Conservation (phyloP, 768 basidiomycete genomes). For the Leccinellum rugosiceps region DNA sequence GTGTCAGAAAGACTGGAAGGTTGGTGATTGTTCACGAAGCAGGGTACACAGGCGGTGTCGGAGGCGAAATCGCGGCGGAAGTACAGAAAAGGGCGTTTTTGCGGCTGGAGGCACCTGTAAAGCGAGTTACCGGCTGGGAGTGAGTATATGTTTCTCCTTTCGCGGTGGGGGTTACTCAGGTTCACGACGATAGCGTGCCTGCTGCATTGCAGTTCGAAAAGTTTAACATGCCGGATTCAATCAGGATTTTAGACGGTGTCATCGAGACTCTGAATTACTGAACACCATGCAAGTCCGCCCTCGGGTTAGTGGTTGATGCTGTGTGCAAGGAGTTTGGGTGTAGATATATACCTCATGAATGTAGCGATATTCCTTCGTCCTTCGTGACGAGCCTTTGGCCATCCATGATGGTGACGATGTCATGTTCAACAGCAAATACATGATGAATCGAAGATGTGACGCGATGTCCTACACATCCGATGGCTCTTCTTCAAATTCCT, state of each 20-base stretch:
- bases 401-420: background rate
- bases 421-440: background rate
- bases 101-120: conserved; percentile 84
- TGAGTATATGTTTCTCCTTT: conserved; percentile 43
- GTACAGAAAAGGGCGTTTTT: conserved; percentile 87
- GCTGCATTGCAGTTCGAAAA: conserved; percentile 85
- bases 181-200: conserved; percentile 55
- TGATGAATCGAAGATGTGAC: background rate
- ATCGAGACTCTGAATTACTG: conserved; percentile 79
- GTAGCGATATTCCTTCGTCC: background rate
- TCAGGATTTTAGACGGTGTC: conserved; percentile 79
- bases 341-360: conserved; percentile 2
- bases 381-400: background rate
- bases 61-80: conserved; percentile 89
- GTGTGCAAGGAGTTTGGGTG: background rate
- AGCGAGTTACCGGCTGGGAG: conserved; percentile 91
- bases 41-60: conserved; percentile 81
- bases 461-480: conserved; percentile 18
- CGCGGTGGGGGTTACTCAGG: background rate
- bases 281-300: conserved; percentile 1
- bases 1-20: conserved; percentile 80
- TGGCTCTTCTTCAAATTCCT: conserved; percentile 53
- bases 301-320: background rate
- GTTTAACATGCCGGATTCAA: conserved; percentile 85
- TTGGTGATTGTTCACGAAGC: conserved; percentile 93